A percentile compares a stretch with the other conserved stretches of the same genome.
Evolutionary conservation across 2,329 filamentous ascomycete species (phyloP).

Genomic region (Penicillium sp.): DNA sequence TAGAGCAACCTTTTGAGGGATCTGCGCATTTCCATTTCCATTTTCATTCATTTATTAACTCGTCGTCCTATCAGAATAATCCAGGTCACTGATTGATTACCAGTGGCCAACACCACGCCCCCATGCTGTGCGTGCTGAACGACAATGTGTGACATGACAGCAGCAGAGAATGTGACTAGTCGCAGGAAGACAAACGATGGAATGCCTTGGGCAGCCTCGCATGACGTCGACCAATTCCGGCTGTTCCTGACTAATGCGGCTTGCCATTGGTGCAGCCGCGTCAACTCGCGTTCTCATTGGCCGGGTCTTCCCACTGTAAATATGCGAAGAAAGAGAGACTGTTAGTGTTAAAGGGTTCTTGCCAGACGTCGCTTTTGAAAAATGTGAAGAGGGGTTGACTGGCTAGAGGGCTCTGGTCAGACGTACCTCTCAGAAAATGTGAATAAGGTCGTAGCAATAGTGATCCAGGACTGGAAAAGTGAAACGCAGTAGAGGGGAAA

Average conservation of each 20-base stretch:
- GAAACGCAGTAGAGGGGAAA: too few relatives aligned
- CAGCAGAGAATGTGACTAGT: background rate
- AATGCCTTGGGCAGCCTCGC: slow-evolving; percentile 7
- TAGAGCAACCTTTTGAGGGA: too few relatives aligned
- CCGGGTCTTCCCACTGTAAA: background rate
- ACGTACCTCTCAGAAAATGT: too few relatives aligned
- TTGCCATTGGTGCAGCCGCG: slow-evolving; percentile 12
- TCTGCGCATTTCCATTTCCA: background rate
- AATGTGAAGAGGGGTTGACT: too few relatives aligned
- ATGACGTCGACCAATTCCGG: slow-evolving; percentile 5
- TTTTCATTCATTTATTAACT: background rate
- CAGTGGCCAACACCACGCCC: background rate
- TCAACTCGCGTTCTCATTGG: background rate
- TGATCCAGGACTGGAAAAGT: too few relatives aligned
- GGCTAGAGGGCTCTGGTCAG: too few relatives aligned
- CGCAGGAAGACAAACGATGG: background rate
- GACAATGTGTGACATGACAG: background rate
- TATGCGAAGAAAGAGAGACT: too few relatives aligned
- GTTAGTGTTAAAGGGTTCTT: too few relatives aligned
- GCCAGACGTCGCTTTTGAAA: too few relatives aligned
- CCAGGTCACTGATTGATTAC: background rate
- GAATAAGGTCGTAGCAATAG: too few relatives aligned
- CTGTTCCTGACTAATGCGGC: slow-evolving; percentile 12
- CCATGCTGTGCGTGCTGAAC: background rate
- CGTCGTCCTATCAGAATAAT: background rate